Conservation (phyloP, 2,329 filamentous ascomycete species). For the Pezicula carpinea region DNA sequence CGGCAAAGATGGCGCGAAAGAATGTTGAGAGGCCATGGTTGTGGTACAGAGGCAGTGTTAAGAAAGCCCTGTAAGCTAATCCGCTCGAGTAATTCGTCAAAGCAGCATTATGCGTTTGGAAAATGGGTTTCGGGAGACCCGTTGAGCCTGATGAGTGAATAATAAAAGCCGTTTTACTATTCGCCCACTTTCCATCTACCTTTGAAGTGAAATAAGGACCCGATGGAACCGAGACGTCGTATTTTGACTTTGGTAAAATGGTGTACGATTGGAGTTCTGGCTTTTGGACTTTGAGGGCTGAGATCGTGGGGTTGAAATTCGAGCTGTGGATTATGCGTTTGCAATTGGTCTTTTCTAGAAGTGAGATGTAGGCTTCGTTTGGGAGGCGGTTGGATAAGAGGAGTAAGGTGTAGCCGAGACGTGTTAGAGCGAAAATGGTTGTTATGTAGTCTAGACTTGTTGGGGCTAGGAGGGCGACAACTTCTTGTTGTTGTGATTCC, state of each 20-base stretch:
- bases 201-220: conserved; percentile 8
- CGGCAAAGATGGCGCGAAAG: conserved; percentile 46
- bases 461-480: conserved; percentile 17
- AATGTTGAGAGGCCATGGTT: conserved; percentile 53
- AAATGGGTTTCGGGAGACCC: conserved; percentile 56
- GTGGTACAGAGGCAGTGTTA: conserved; percentile 55
- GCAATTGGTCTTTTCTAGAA: conserved; percentile 38
- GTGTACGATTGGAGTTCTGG: conserved; percentile 20
- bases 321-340: conserved; percentile 10
- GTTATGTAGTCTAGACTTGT: conserved; percentile 45
- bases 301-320: conserved; percentile 5
- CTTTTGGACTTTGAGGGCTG: conserved; percentile 7
- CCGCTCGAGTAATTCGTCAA: conserved; percentile 29
- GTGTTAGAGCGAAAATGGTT: conserved; percentile 45
- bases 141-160: conserved; percentile 41
- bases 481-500: conserved; percentile 3
- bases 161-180: conserved; percentile 2
- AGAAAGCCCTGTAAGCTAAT: conserved; percentile 32
- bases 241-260: conserved; percentile 10
- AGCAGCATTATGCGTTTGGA: conserved; percentile 37
- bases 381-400: conserved; percentile 51
- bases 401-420: conserved; percentile 47
- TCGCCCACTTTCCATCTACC: conserved; percentile 3
- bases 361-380: conserved; percentile 41
- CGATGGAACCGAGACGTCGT: conserved; percentile 10